These are phyloP conservation scores for Alternaria sp. DNA, from an alignment of 2,329 filamentous ascomycete genomes.

Conservation along the genomic window DNA sequence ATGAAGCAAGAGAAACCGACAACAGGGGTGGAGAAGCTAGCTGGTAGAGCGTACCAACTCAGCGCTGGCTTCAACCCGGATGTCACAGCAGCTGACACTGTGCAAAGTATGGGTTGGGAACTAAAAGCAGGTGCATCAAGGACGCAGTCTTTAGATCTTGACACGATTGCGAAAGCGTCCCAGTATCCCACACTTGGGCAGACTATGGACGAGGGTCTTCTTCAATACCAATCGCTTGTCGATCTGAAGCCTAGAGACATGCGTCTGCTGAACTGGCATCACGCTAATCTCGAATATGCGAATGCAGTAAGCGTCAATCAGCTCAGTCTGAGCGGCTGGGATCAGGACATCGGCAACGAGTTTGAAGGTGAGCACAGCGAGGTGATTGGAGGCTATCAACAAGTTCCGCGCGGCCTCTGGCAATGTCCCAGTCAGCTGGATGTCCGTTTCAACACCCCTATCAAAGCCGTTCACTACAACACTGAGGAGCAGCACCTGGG, in stretches of 20 bases:
- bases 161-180: constrained; percentile 66
- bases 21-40: constrained; percentile 64
- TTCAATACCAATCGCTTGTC: constrained; percentile 82
- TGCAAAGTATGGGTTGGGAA: constrained; percentile 81
- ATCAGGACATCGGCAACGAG: constrained; percentile 96
- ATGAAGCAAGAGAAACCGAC: constrained; percentile 55
- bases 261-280: constrained; percentile 94
- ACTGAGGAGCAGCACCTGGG: constrained; percentile 18
- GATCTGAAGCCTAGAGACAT: constrained; percentile 86
- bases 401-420: constrained; percentile 85
- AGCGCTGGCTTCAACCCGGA: constrained; percentile 73
- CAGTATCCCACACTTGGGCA: constrained; percentile 78
- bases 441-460: constrained; percentile 74
- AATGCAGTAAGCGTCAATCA: constrained; percentile 89
- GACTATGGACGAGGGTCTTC: constrained; percentile 90
- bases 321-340: constrained; percentile 89
- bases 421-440: constrained; percentile 78
- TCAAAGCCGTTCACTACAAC: constrained; percentile 73
- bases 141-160: constrained; percentile 74
- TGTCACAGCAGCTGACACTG: constrained; percentile 76
- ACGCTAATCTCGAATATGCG: constrained; percentile 97
- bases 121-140: constrained; percentile 67
- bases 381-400: constrained; percentile 91
- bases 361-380: constrained; percentile 95
- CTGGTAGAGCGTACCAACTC: constrained; percentile 71